phyloP scores from a whole-genome alignment of 441 rosid genomes.

The Populus hybrid region DNA sequence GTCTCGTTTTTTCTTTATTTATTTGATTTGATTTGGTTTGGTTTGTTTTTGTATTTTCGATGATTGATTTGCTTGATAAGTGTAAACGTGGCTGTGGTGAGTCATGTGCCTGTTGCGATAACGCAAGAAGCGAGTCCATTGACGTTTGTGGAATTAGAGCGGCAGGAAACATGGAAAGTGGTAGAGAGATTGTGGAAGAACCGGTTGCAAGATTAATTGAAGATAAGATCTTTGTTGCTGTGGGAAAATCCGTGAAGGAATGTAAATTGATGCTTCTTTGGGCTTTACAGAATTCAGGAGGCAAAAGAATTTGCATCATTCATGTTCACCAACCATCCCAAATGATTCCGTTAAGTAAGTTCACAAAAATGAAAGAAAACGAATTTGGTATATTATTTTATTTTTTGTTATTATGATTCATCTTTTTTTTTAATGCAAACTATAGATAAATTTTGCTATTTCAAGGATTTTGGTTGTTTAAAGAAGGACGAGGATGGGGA shows the following conservation, averaged over 20 bases:
- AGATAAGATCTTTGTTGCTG: conserved; percentile 73
- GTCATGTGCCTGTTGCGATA: conserved; percentile 45
- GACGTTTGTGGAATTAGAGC: conserved; percentile 31
- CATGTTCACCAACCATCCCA: conserved; percentile 69
- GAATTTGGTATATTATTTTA: not conserved
- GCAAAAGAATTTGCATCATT: conserved; percentile 64
- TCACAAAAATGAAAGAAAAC: not conserved
- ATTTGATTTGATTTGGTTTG: not conserved
- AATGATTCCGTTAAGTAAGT: conserved; percentile 68
- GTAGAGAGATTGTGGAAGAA: conserved; percentile 41
- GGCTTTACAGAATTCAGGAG: conserved; percentile 76
- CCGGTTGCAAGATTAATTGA: conserved; percentile 49
- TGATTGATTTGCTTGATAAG: not conserved
- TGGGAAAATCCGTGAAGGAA: conserved; percentile 55
- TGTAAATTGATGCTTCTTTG: conserved; percentile 53
- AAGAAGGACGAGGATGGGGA: not conserved
- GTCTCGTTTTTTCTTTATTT: no score
- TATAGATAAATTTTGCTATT: not conserved
- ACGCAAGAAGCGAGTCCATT: conserved; percentile 31
- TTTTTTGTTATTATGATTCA: not conserved
- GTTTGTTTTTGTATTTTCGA: not conserved
- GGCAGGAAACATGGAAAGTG: conserved; percentile 36
- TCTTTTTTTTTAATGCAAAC: not conserved
- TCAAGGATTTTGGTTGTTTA: not conserved
- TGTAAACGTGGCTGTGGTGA: conserved; percentile 58